Evolutionary conservation across 345 rosid genomes (phyloP), one percentile per base, ranked within the genome.

Genomic region (Gossypium herbaceum): DNA sequence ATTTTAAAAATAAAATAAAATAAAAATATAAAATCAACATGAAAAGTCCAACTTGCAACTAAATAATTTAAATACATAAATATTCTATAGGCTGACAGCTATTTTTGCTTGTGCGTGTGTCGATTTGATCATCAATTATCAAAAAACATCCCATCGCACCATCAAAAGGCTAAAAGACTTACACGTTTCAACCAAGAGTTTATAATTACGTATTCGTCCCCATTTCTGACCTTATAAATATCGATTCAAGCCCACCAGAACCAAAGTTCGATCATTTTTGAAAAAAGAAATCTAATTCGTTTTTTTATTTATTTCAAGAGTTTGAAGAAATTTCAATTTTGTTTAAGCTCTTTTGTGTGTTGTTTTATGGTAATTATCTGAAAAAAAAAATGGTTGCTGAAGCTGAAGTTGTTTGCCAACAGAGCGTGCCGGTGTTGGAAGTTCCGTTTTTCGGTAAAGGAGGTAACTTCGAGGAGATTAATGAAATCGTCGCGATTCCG

Each of bases 341-440:
- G 9, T 7, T 22, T 47, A 19, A 34, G 54, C 48, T 34, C 1
- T 47, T 25, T 48, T n/a, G 68, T 27, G 68, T 25, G 67, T 41
- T 29, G 29, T 29, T 34, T 17, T 68, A 20, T 56, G 79, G 16
- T 73, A 7, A 39, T 45, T 58, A 65, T 62, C 52, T 67, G 73
- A 39, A 12, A 12, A 56, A 72, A 54, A 27, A 76, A 52, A 88
- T 91, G 94, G 91, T 82, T 45, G 90, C 90, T 73, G 96, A 87
- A 83, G 84, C 87, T 68, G 91, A 88, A 81, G 76, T 87, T 72
- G 83, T 82, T 79, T 77, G 83, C 65, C 86, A 82, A 75, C 87
- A 84, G 82, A 87, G 85, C 79, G 79, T 84, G 20, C 82, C 90
- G 68, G 83, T 78, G 75, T 71, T 86, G 76, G 92, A 87, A 68